Evolutionary conservation across 2,329 filamentous ascomycete genomes (phyloP).

Genomic region (Pseudogymnoascus sp.): DNA sequence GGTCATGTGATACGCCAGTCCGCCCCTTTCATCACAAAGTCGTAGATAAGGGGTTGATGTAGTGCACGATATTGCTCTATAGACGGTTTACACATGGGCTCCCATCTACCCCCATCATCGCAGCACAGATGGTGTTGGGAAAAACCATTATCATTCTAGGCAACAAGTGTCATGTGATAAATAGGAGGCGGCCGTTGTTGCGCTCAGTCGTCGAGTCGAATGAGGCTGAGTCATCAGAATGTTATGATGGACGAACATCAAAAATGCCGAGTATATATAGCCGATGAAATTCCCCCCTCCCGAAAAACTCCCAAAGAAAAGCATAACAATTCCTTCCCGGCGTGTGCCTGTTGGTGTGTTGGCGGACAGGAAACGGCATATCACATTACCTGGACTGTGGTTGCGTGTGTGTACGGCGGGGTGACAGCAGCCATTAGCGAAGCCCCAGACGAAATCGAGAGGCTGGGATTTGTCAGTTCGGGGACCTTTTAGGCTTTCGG

Average conservation of each 20-base stretch:
- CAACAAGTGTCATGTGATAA: not conserved
- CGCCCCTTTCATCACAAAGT: too few species aligned
- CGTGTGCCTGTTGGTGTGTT: not conserved
- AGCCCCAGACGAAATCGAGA: not conserved
- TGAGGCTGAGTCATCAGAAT: not conserved
- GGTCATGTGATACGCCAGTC: too few species aligned
- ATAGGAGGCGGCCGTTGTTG: not conserved
- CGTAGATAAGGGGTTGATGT: too few species aligned
- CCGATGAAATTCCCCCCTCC: not conserved
- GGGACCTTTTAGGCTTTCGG: constrained; percentile 5
- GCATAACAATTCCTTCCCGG: not conserved
- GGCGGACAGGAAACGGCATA: not conserved
- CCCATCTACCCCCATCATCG: too few species aligned
- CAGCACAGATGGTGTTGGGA: not conserved
- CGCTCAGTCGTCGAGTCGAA: not conserved
- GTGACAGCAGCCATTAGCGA: not conserved
- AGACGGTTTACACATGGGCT: too few species aligned
- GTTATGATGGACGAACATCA: not conserved
- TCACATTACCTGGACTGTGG: not conserved
- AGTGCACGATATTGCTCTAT: too few species aligned
- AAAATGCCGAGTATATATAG: constrained; percentile 1
- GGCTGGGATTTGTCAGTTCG: not conserved
- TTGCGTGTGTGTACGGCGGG: not conserved
- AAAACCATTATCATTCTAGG: not conserved
- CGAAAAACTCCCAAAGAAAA: not conserved